phyloP scores from a whole-genome alignment of 2,329 filamentous ascomycete genomes.

The Cryphonectria carpinicola region DNA sequence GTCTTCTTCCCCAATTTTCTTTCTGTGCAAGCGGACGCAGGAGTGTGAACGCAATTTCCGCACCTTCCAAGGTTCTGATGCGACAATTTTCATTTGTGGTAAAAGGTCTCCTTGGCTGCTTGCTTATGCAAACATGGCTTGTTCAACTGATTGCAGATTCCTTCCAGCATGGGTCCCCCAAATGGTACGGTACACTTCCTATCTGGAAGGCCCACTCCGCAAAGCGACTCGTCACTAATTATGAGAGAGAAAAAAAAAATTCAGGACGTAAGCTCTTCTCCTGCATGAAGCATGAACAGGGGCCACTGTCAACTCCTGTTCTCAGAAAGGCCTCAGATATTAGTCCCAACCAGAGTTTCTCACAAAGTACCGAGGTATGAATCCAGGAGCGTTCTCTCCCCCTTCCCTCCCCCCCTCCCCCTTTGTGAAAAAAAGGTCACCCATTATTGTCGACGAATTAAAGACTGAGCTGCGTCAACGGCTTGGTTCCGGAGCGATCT shows the following conservation, averaged over 20 bases:
- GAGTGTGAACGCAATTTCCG: not conserved
- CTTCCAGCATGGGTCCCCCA: not conserved
- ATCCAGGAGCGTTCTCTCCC: too few relatives aligned
- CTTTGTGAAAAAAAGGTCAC: too few relatives aligned
- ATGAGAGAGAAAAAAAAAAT: not conserved
- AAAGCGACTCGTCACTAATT: not conserved
- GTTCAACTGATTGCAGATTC: not conserved
- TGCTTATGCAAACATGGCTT: not conserved
- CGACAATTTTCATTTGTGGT: not conserved
- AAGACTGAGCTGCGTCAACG: not conserved
- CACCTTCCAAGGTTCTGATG: not conserved
- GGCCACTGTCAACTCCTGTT: not conserved
- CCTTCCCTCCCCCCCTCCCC: too few relatives aligned
- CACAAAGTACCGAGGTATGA: not conserved
- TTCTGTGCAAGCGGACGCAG: not conserved
- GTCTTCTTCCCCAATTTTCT: not conserved
- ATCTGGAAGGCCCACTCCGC: not conserved
- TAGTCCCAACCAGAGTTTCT: not conserved
- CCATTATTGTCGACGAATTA: too few relatives aligned
- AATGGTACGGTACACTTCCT: not conserved
- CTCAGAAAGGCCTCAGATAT: not conserved
- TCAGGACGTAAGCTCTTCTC: not conserved
- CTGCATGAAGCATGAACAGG: conserved; percentile 5
- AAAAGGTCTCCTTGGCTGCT: not conserved
- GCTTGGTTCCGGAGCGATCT: not conserved